Base-by-base conservation (phyloP, 441 rosid species). In the Croton setiger region DNA sequence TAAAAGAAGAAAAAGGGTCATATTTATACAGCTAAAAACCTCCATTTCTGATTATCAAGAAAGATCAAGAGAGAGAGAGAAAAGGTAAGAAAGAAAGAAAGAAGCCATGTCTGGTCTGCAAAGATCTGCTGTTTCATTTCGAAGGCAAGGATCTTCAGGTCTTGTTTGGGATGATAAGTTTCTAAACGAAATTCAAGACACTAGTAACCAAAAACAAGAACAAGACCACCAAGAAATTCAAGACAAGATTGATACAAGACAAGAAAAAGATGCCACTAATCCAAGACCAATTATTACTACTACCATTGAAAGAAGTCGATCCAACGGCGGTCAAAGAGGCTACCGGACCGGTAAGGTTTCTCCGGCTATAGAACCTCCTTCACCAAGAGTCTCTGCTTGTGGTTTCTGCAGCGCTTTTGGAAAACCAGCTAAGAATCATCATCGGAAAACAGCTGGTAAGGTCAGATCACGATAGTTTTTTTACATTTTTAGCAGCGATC, bases 341-440 rank as follows among this genome's bases (percentile, higher is more conserved):
- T 81, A 81, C 70, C 84, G 93, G 15, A 85, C 92, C 4, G 97
- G 91, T 31, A 88, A 82, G 80, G 97, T 86, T 4, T 82, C 97
- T 60, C 96, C 93, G 51, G 93, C 89, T 4, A 78, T 86, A 7
- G 97, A 93, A 27, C 98, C 98, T 10, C 96, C 98, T 21, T 93
- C 98, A 47, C 98, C 97, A 4, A 87, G 86, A 80, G 66, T 93
- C 0, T 87, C 92, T 1, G 83, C 92, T 2, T 93, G 97, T 68
- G 98, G 97, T 62, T 87, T 87, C 62, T 93, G 98, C 76, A 39
- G 85, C 14, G 92, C 86, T 54, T 91, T 93, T 58, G 76, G 82
- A 14, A 89, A 85, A 72, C 81, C 80, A 17, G 33, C 80, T 36
- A 90, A 83, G 67, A 81, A n/a, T n/a, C n/a, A 69, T 77, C 83